Evolutionary conservation across 345 rosid genomes (phyloP).

Genomic region (Syzygium grande): DNA sequence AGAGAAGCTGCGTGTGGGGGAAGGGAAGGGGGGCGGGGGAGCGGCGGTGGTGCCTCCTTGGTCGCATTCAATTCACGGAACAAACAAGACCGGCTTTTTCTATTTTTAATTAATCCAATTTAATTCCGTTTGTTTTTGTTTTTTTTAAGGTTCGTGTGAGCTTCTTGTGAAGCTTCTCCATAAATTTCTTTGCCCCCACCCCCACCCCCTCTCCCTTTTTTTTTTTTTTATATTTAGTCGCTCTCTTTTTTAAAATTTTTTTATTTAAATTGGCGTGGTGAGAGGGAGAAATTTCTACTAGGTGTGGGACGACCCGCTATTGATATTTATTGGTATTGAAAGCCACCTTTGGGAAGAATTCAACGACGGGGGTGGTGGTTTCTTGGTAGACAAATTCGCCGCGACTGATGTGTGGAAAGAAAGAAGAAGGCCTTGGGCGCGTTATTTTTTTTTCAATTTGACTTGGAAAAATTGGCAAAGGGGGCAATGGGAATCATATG

Average conservation of each 20-base stretch:
- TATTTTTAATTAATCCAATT: background rate
- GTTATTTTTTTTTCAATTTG: background rate
- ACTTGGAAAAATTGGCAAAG: background rate
- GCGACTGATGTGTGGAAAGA: background rate
- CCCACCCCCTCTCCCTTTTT: too few species aligned
- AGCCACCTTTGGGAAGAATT: background rate
- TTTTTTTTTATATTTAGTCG: background rate
- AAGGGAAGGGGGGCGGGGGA: background rate
- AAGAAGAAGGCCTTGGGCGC: background rate
- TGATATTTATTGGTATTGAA: background rate
- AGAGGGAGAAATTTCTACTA: background rate
- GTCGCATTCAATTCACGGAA: conserved; percentile 31
- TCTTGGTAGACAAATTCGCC: background rate
- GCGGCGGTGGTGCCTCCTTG: background rate
- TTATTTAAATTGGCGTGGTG: background rate
- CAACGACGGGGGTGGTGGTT: background rate
- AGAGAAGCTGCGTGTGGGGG: background rate
- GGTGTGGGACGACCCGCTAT: background rate
- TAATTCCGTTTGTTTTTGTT: too few species aligned
- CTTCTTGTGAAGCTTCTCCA: background rate
- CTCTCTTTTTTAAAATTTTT: background rate
- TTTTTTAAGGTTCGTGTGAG: background rate
- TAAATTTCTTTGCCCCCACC: background rate
- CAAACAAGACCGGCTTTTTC: conserved; percentile 9
- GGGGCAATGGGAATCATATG: background rate